Percentiles rank a stretch among this genome's conserved stretches.
These are phyloP conservation scores for Talaromyces sp. DNA, from an alignment of 2,329 filamentous ascomycete species.

Conservation along the genomic window DNA sequence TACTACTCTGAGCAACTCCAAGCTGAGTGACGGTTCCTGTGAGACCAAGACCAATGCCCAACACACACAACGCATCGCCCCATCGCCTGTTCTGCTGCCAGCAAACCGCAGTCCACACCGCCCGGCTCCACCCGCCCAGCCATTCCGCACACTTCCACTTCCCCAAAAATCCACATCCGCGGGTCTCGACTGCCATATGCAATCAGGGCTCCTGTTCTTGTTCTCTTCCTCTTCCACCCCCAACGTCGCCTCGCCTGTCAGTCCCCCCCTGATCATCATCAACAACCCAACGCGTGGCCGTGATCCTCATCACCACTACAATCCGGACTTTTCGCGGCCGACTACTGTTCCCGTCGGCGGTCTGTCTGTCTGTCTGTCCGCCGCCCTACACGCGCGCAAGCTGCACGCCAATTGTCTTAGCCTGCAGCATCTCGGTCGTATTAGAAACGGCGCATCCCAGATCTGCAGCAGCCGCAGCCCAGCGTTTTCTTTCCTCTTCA, in stretches of 20 bases:
- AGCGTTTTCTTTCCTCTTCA: not conserved
- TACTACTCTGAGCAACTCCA: no score
- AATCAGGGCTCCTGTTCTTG: not conserved
- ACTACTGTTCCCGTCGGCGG: no score
- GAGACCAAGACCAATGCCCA: not conserved
- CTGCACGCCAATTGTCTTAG: not conserved
- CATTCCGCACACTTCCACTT: not conserved
- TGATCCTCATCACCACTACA: not conserved
- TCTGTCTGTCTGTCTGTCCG: not conserved
- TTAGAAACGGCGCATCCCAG: not conserved
- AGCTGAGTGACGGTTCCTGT: no score
- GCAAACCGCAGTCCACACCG: constrained; percentile 3
- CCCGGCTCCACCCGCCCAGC: constrained; percentile 10
- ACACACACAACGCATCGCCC: not conserved
- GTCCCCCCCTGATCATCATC: not conserved
- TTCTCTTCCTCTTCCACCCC: not conserved
- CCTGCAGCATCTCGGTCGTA: not conserved
- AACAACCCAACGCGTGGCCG: no score
- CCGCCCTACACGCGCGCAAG: not conserved
- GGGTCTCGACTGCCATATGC: not conserved
- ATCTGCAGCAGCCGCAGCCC: not conserved
- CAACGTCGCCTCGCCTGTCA: not conserved
- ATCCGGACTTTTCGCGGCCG: not conserved
- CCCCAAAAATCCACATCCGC: not conserved
- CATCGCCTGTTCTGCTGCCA: not conserved